Conservation (phyloP, 2,329 filamentous ascomycete genomes). For the Talaromyces sp. region DNA sequence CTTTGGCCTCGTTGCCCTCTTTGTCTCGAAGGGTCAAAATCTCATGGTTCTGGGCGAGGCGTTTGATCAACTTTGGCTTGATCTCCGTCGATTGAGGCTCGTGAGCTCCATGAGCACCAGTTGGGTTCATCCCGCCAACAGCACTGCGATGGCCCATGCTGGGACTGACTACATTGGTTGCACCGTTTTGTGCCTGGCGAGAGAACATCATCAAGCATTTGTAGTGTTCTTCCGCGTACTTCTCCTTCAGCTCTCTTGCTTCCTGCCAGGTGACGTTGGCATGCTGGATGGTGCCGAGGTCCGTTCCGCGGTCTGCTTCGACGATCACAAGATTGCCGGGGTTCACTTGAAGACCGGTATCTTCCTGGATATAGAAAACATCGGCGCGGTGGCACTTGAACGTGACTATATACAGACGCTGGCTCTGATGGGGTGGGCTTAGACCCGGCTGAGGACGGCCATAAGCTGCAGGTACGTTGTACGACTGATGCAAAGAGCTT, state of each 20-base stretch:
- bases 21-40: constrained; percentile 86
- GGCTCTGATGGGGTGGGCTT: constrained; percentile 35
- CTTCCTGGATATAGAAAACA: constrained; percentile 95
- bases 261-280: constrained; percentile 83
- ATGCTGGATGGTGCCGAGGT: constrained; percentile 85
- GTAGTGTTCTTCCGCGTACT: constrained; percentile 92
- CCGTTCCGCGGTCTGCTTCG: constrained; percentile 92
- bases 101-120: constrained; percentile 67
- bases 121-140: constrained; percentile 72
- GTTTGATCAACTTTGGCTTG: constrained; percentile 95
- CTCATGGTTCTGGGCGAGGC: constrained; percentile 86
- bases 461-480: constrained; percentile 33
- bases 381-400: constrained; percentile 97
- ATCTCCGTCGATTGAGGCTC: constrained; percentile 69
- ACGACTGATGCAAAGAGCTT: constrained; percentile 34
- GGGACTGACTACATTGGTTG: constrained; percentile 40
- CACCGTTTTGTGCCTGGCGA: constrained; percentile 56
- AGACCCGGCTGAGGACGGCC: constrained; percentile 33
- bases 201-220: constrained; percentile 99
- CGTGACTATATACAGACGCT: constrained; percentile 68
- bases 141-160: constrained; percentile 50
- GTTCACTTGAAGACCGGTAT: constrained; percentile 84
- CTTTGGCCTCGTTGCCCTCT: constrained; percentile 95
- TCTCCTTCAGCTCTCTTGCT: constrained; percentile 83
- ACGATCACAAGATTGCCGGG: constrained; percentile 93